These are phyloP conservation scores for Botrytis byssoidea DNA, from an alignment of 2,329 filamentous ascomycete genomes.

Conservation along the genomic window DNA sequence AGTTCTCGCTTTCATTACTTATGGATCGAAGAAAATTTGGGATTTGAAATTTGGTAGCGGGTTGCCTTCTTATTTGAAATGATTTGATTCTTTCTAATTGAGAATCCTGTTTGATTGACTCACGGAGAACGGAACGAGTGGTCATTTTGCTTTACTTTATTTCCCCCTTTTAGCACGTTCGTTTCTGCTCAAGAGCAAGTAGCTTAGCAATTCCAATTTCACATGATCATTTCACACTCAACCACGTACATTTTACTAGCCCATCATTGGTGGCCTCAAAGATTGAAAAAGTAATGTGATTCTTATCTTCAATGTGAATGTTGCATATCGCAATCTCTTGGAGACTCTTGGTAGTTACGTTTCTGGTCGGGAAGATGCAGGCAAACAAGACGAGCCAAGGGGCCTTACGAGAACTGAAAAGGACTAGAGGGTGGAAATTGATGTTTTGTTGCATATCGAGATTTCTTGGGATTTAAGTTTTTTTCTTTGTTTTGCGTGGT, in stretches of 20 bases:
- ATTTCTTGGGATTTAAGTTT: constrained; percentile 9
- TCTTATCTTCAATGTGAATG: neutral
- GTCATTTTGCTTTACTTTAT: neutral
- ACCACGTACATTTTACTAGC: neutral
- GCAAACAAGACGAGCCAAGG: neutral
- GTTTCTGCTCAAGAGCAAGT: neutral
- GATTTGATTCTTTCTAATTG: neutral
- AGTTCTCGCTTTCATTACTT: constrained; percentile 15
- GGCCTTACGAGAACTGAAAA: neutral
- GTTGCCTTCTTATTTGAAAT: constrained; percentile 21
- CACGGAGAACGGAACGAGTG: neutral
- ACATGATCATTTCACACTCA: neutral
- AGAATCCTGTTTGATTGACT: neutral
- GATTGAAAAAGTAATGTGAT: neutral
- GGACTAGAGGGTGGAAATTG: neutral
- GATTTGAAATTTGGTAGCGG: constrained; percentile 9
- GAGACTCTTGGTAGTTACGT: constrained; percentile 16
- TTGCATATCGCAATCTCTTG: constrained; percentile 21
- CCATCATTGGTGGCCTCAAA: neutral
- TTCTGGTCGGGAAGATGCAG: neutral
- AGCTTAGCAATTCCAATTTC: neutral
- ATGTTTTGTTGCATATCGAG: constrained; percentile 14
- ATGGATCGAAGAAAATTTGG: constrained; percentile 18
- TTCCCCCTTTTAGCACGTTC: neutral
- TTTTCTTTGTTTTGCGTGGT: constrained; percentile 1